Conservation (phyloP, 2,329 filamentous ascomycete genomes). For the Colletotrichum viniferum region DNA sequence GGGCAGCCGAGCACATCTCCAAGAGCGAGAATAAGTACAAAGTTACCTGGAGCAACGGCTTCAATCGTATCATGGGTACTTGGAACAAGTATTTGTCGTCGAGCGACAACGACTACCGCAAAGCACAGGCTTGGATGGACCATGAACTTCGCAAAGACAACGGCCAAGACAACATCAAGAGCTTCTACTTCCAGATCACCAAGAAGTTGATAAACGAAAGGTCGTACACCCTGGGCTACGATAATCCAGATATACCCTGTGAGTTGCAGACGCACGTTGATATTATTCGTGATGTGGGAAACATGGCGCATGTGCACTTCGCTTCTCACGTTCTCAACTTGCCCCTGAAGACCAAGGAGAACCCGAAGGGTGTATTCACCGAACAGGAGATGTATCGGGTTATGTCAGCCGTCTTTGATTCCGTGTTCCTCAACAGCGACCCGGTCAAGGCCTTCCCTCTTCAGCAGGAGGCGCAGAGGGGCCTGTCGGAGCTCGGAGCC, state of each 20-base stretch:
- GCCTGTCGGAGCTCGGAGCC: slow-evolving; percentile 65
- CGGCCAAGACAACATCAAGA: slow-evolving; percentile 58
- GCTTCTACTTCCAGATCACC: slow-evolving; percentile 69
- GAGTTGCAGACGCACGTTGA: slow-evolving; percentile 62
- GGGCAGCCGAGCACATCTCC: slow-evolving; percentile 65
- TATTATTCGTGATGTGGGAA: slow-evolving; percentile 72
- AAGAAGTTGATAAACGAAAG: slow-evolving; percentile 67
- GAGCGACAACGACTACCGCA: slow-evolving; percentile 52
- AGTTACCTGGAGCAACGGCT: slow-evolving; percentile 66
- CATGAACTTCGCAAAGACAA: slow-evolving; percentile 64
- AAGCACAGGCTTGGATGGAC: slow-evolving; percentile 55
- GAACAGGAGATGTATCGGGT: slow-evolving; percentile 65
- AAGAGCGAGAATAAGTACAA: slow-evolving; percentile 66
- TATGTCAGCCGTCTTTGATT: slow-evolving; percentile 68
- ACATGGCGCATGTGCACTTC: slow-evolving; percentile 69
- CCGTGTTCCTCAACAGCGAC: slow-evolving; percentile 71
- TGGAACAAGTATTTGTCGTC: slow-evolving; percentile 58
- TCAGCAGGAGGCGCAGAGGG: slow-evolving; percentile 59
- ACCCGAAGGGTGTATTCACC: slow-evolving; percentile 62
- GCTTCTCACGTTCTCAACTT: slow-evolving; percentile 67
- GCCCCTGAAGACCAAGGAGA: slow-evolving; percentile 66
- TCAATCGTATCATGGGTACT: slow-evolving; percentile 65
- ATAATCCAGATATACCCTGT: slow-evolving; percentile 20
- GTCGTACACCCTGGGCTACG: slow-evolving; percentile 60
- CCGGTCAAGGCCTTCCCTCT: slow-evolving; percentile 70